phyloP scores from a whole-genome alignment of 495 filamentous ascomycete genomes.

The Penicillium chermesinum region DNA sequence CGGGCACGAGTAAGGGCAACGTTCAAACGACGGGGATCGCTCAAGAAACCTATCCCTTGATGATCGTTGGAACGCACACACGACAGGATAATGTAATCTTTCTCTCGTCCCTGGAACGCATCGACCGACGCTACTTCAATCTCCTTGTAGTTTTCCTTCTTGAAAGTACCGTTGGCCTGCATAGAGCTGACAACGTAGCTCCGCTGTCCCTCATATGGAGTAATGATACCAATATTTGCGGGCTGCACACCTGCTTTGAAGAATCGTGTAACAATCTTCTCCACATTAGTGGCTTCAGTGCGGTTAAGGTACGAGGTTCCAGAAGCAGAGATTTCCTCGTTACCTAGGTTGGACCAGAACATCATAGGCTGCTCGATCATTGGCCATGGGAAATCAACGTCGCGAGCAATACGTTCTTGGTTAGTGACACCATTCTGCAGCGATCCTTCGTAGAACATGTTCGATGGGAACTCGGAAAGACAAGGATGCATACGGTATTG shows the following conservation, averaged over 20 bases:
- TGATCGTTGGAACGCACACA: constrained; percentile 99
- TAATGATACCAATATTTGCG: constrained; percentile 92
- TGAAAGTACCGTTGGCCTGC: constrained; percentile 94
- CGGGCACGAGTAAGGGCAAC: constrained; percentile 98
- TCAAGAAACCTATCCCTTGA: constrained; percentile 98
- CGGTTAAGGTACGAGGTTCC: constrained; percentile 98
- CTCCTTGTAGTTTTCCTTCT: constrained; percentile 98
- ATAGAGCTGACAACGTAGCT: constrained; percentile 99
- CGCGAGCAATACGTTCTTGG: constrained; percentile 77
- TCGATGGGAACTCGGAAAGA: constrained; percentile 95
- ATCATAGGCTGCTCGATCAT: constrained; percentile 95
- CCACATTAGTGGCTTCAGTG: constrained; percentile 93
- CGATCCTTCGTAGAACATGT: constrained; percentile 99
- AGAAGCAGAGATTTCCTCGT: constrained; percentile 95
- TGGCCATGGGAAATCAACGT: constrained; percentile 98
- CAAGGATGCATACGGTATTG: constrained; percentile 99
- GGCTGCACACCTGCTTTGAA: constrained; percentile 98
- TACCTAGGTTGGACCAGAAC: constrained; percentile 99
- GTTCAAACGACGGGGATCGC: constrained; percentile 95
- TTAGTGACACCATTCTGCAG: constrained; percentile 96
- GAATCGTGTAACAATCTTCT: constrained; percentile 97
- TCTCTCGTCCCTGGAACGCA: constrained; percentile 98
- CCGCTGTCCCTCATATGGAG: constrained; percentile 96
- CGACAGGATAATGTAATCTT: constrained; percentile 97
- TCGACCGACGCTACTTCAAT: constrained; percentile 98